Conservation (phyloP, 345 rosid species). For the Euphorbia lathyris region DNA sequence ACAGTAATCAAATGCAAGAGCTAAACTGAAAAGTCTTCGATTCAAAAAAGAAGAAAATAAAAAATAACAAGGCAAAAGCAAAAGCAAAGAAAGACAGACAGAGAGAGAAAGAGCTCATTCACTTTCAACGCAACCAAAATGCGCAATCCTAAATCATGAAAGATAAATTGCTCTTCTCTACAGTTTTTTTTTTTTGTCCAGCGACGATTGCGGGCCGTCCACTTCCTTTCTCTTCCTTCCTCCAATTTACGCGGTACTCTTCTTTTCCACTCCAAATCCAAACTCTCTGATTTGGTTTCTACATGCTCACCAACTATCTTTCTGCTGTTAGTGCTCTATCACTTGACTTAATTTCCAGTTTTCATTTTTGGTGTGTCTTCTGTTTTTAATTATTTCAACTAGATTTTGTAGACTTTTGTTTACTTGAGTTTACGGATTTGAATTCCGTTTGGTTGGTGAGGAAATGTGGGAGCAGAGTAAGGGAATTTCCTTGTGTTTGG, state of each 20-base stretch:
- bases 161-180: slow-evolving; percentile 6
- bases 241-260: slow-evolving; percentile 4
- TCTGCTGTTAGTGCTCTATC: neutral
- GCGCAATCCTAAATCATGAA: slow-evolving; percentile 5
- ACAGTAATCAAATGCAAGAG: neutral
- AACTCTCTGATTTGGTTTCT: slow-evolving; percentile 17
- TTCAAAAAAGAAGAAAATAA: neutral
- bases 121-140: slow-evolving; percentile 19
- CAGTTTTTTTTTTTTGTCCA: neutral
- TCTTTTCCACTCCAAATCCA: neutral
- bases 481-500: slow-evolving; percentile 4
- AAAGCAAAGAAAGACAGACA: neutral
- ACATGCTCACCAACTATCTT: neutral
- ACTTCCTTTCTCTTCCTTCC: slow-evolving; percentile 7
- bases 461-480: neutral
- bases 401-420: neutral
- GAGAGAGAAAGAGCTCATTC: slow-evolving; percentile 4
- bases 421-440: slow-evolving; percentile 11
- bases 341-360: neutral
- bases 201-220: slow-evolving; percentile 26
- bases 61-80: neutral
- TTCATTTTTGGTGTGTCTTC: neutral
- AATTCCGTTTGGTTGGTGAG: slow-evolving; percentile 5
- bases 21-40: slow-evolving; percentile 5
- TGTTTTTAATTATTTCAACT: neutral